These are phyloP conservation scores for Dothiorella sarmentorum DNA, from an alignment of 2,329 filamentous ascomycete genomes.

Conservation along the genomic window DNA sequence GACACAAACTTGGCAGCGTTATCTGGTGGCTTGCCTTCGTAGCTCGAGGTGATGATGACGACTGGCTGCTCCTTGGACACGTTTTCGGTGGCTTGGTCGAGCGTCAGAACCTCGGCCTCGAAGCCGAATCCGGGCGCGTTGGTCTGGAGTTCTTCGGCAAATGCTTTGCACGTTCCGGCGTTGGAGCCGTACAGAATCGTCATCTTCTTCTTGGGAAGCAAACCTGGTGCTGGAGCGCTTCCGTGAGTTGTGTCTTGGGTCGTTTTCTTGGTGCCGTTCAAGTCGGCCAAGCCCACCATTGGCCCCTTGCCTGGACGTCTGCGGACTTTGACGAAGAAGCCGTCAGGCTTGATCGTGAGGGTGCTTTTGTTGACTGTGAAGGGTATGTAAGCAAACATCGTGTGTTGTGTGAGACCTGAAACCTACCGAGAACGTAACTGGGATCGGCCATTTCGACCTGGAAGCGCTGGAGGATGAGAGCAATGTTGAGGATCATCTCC, in stretches of 20 bases:
- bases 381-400: background rate
- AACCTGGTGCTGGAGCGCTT: background rate
- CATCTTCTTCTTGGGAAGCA: slow-evolving; percentile 42
- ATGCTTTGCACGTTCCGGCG: slow-evolving; percentile 68
- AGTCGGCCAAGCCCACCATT: background rate
- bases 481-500: slow-evolving; percentile 44
- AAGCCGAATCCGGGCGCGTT: slow-evolving; percentile 61
- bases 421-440: slow-evolving; percentile 49
- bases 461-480: slow-evolving; percentile 63
- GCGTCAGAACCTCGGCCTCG: slow-evolving; percentile 48
- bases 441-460: slow-evolving; percentile 62
- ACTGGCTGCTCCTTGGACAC: slow-evolving; percentile 60
- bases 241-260: background rate
- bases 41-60: slow-evolving; percentile 66
- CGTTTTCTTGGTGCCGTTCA: background rate
- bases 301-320: slow-evolving; percentile 11
- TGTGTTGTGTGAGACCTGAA: background rate
- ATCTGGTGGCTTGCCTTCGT: slow-evolving; percentile 71
- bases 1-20: slow-evolving; percentile 66
- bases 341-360: slow-evolving; percentile 61
- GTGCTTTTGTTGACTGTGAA: slow-evolving; percentile 48
- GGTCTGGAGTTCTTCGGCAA: slow-evolving; percentile 61
- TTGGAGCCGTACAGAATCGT: slow-evolving; percentile 73
- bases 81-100: slow-evolving; percentile 61
- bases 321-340: slow-evolving; percentile 52